Conservation (phyloP, 179 eudicot species). For the Beta corolliflora region DNA sequence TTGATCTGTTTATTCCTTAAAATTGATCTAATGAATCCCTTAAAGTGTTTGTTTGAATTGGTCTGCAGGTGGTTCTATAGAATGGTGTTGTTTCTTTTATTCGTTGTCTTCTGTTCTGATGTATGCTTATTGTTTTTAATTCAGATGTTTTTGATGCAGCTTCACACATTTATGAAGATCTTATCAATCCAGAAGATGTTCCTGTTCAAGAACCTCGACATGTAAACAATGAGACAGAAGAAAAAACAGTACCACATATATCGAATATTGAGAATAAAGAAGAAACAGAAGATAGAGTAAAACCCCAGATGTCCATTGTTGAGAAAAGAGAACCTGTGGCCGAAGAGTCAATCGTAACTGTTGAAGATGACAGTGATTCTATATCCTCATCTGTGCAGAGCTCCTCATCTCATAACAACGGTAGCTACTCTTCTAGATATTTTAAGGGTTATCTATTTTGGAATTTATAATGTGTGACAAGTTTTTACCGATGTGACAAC, state of each 20-base stretch:
- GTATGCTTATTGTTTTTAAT: slow-evolving; percentile 14
- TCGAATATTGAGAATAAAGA: slow-evolving; percentile 16
- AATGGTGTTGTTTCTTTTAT: not conserved
- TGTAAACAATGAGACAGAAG: slow-evolving; percentile 26
- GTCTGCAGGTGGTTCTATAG: not conserved
- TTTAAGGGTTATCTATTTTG: slow-evolving; percentile 2
- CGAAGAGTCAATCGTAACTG: slow-evolving; percentile 23
- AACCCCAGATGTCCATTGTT: slow-evolving; percentile 12
- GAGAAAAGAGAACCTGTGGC: slow-evolving; percentile 20
- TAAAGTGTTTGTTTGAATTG: slow-evolving; percentile 5
- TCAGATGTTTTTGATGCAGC: slow-evolving; percentile 34
- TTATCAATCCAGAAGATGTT: slow-evolving; percentile 27
- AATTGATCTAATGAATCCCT: too few species aligned
- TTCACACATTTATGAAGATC: slow-evolving; percentile 27
- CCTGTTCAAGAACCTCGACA: slow-evolving; percentile 22
- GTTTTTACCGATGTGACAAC: not conserved
- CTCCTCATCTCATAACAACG: slow-evolving; percentile 28
- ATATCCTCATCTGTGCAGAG: slow-evolving; percentile 16
- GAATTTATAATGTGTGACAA: not conserved
- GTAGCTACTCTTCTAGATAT: slow-evolving; percentile 19
- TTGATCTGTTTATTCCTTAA: not conserved
- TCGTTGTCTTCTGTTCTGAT: slow-evolving; percentile 19
- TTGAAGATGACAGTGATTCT: slow-evolving; percentile 25
- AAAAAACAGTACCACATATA: slow-evolving; percentile 7
- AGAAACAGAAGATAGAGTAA: slow-evolving; percentile 28